Evolutionary conservation across 148 eudicot genomes (phyloP).

Genomic region (Vaccinium vitisidaea): DNA sequence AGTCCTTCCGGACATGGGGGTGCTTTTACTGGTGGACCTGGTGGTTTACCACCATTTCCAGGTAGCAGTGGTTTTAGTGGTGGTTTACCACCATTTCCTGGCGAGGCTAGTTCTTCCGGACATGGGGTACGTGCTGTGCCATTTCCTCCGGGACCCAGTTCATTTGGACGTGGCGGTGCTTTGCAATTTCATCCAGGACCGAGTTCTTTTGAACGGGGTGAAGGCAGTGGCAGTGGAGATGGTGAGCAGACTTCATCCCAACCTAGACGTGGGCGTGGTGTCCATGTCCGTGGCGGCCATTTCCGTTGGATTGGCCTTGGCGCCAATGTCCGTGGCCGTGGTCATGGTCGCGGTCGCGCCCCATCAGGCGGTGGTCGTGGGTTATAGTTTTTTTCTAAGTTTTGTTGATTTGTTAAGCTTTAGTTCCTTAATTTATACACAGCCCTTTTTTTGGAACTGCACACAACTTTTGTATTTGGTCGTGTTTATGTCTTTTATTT

Average conservation of each 20-base stretch:
- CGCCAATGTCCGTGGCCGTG: too few species aligned
- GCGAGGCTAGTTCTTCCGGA: neutral
- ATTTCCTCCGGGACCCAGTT: neutral
- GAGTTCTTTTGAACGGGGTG: too few species aligned
- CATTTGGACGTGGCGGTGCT: neutral
- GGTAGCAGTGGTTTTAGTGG: neutral
- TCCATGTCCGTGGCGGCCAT: too few species aligned
- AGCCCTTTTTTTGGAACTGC: neutral
- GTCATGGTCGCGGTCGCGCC: neutral
- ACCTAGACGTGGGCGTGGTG: too few species aligned
- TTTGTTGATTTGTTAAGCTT: neutral
- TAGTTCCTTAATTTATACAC: neutral
- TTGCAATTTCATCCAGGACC: too few species aligned
- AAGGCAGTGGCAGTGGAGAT: too few species aligned
- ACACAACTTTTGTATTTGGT: too few species aligned
- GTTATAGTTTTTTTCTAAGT: neutral
- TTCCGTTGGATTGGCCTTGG: too few species aligned
- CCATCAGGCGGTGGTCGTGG: neutral
- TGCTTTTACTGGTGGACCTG: neutral
- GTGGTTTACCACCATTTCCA: neutral
- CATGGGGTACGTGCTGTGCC: neutral
- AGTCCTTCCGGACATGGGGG: neutral
- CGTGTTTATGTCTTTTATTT: neutral
- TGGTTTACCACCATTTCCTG: neutral
- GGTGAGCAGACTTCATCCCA: too few species aligned